Base-by-base conservation (phyloP, 345 rosid species). In the Euphorbia peplus region DNA sequence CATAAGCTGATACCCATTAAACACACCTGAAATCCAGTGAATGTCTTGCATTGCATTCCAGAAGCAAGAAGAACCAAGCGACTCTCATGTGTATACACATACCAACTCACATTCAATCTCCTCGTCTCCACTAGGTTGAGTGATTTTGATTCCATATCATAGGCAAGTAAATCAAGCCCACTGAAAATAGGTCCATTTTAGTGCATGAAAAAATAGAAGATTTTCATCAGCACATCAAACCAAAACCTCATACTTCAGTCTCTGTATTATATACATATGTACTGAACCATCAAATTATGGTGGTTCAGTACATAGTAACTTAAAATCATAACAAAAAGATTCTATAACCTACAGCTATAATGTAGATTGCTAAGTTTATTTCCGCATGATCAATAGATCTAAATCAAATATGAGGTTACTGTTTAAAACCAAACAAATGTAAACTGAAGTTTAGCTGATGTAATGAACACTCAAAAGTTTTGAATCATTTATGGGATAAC, bases 11-110 rank as follows among this genome's bases (percentile, higher is more conserved):
- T 16, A 60, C 29, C 35, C 50, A 53, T 57, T 64, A 67, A 35
- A 18, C 41, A 60, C 73, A 92, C 98, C 97, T 95, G 98, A 83
- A 90, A 90, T 75, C 97, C 99, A 78, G 73, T 81, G 75, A 95
- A 80, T 42, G 82, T 81, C 82, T 85, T 88, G 96, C 96, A 90
- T 72, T 92, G 97, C 91, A 95, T 81, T 81, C 98, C 98, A 7
- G 98, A 90, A 64, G 99, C 98, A 83, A 95, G 97, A 78, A 92
- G 97, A 83, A 92, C 84, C 86, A 92, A 73, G 71, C 99, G 90
- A 73, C 96, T 90, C 69, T 92, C 99, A 80, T 95, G 99, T 8
- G 98, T 92, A 77, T 95, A 92, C 66, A 79, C 76, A 81, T 85
- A 92, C 98, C 98, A 92, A 75, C 83, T 81, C 64, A 88, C 90